These are phyloP conservation scores for Penicillium sp. DNA, from an alignment of 2,329 filamentous ascomycete genomes.

Conservation along the genomic window DNA sequence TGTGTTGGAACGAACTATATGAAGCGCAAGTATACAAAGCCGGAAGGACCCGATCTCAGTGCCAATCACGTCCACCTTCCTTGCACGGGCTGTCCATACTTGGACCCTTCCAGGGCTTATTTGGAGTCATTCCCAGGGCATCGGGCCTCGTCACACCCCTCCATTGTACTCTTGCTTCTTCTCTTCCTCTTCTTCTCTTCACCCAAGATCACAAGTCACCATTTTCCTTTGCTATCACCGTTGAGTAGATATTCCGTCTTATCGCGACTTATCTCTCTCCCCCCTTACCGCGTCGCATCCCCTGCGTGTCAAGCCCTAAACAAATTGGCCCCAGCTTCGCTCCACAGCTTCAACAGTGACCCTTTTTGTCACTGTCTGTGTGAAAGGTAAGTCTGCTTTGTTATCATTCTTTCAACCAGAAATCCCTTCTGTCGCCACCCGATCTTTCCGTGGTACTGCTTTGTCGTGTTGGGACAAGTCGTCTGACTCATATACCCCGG, in stretches of 20 bases:
- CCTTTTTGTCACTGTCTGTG: slow-evolving; percentile 18
- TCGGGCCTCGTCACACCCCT: slow-evolving; percentile 10
- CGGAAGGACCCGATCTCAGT: slow-evolving; percentile 22
- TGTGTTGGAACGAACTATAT: too few species aligned
- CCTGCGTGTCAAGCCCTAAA: slow-evolving; percentile 18
- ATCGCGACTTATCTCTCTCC: slow-evolving; percentile 10
- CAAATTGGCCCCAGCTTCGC: slow-evolving; percentile 10
- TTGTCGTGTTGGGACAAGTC: slow-evolving; percentile 15
- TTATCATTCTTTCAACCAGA: background rate
- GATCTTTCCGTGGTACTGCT: slow-evolving; percentile 16
- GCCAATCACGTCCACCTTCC: slow-evolving; percentile 27
- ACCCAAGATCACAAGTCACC: background rate
- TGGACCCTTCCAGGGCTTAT: slow-evolving; percentile 14
- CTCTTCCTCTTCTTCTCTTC: background rate
- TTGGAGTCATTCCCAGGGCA: slow-evolving; percentile 8
- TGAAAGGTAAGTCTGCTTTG: slow-evolving; percentile 21
- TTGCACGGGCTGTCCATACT: slow-evolving; percentile 22
- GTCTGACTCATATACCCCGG: slow-evolving; percentile 26
- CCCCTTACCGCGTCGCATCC: slow-evolving; percentile 26
- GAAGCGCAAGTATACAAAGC: too few species aligned
- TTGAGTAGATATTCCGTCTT: slow-evolving; percentile 3
- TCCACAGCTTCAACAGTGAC: slow-evolving; percentile 5
- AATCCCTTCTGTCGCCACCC: slow-evolving; percentile 14
- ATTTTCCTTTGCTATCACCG: background rate
- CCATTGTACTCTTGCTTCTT: background rate